Base-by-base conservation (phyloP, 805 yeast species). In the Candida railenensis region DNA sequence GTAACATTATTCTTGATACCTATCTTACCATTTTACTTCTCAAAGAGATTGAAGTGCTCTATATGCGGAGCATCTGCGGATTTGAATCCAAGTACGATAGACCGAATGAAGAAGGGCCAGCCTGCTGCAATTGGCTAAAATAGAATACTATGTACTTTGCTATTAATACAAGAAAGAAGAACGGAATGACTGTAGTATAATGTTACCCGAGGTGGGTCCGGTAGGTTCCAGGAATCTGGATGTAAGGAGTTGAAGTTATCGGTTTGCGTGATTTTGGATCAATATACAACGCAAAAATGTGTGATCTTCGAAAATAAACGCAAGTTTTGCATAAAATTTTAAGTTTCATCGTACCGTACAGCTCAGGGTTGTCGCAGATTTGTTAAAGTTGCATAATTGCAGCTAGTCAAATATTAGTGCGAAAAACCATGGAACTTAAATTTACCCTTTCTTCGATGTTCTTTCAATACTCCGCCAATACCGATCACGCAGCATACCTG, bases 1-100 rank as follows among this genome's bases (percentile, higher is more conserved):
- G 69, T 82, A 33, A 69, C 82, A 0, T 43, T 80, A 8, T 80
- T 78, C 68, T 80, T 77, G 53, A 63, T 80, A 22, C 85, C 85
- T 1, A 54, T 80, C 12, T 52, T 80, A 3, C 85, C 85, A 2
- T 59, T 80, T 37, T 76, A 71, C 56, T 75, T 74, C 69, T 71
- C 77, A 16, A 80, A 78, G 54, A 73, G 78, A 48, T 54, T 79
- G 40, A 74, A 66, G 42, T 80, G 85, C 52, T 59, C 68, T 1
- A 76, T 77, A 12, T 80, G 85, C 55, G 73, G 78, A 15, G 78
- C 71, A 2, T 55, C 67, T 4, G 71, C 69, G 3, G 62, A 59
- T 30, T 51, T 67, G 20, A 54, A 58, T 47, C 39, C 44, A 4
- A 57, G 55, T 3, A 62, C 58, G 3, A 52, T 64, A 7, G 51